Percentiles rank a stretch among this genome's conserved stretches.
These are phyloP conservation scores for Hypoxylon sp. DNA, from an alignment of 2,329 filamentous ascomycete genomes.

Conservation along the genomic window DNA sequence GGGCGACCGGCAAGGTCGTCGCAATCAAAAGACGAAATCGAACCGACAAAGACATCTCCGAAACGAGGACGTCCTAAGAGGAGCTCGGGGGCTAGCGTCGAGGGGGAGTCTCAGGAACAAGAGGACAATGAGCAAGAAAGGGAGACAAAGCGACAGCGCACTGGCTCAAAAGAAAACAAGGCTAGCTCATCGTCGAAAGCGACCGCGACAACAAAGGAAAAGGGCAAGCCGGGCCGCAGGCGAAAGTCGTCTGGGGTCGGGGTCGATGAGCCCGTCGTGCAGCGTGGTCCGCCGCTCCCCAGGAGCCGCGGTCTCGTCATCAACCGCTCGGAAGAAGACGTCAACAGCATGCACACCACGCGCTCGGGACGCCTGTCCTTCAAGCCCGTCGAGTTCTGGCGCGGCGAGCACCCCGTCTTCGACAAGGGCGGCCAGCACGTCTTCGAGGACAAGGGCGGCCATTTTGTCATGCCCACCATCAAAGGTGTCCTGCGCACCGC, in stretches of 20 bases:
- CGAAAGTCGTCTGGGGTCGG: constrained; percentile 56
- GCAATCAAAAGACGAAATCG: constrained; percentile 31
- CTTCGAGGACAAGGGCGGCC: constrained; percentile 54
- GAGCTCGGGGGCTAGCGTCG: constrained; percentile 31
- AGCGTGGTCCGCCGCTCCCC: constrained; percentile 67
- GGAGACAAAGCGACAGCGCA: constrained; percentile 45
- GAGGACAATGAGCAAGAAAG: constrained; percentile 39
- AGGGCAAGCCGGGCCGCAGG: constrained; percentile 51
- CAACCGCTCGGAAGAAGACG: constrained; percentile 58
- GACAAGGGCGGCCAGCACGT: constrained; percentile 68
- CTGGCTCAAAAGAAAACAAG: constrained; percentile 40
- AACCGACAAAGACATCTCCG: constrained; percentile 40
- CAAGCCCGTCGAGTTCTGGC: constrained; percentile 86
- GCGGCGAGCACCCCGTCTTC: constrained; percentile 81
- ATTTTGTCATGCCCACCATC: constrained; percentile 75
- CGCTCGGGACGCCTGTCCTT: constrained; percentile 84
- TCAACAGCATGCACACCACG: constrained; percentile 66
- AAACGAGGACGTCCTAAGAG: constrained; percentile 43
- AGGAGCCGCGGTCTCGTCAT: constrained; percentile 67
- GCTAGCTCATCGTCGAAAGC: constrained; percentile 42
- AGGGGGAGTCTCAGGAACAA: constrained; percentile 36
- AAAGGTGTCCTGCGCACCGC: constrained; percentile 83
- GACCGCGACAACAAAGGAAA: constrained; percentile 44
- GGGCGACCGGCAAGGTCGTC: constrained; percentile 45
- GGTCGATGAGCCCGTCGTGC: constrained; percentile 61